These are phyloP conservation scores for Linderniella brevidens DNA, from an alignment of 257 asterid species.

Conservation along the genomic window DNA sequence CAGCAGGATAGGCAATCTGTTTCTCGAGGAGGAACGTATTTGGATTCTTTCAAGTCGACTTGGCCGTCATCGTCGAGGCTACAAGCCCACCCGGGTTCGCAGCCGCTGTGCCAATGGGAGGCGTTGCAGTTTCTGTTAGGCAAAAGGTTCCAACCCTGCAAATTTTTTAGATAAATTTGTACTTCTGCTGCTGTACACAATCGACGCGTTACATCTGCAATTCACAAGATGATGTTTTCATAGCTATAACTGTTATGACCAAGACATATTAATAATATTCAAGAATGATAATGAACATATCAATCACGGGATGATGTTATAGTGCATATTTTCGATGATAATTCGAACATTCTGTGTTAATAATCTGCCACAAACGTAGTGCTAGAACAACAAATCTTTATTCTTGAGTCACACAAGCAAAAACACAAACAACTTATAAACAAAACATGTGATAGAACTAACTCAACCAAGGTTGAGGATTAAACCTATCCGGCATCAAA, in stretches of 20 bases:
- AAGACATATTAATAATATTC: neutral
- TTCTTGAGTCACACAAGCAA: too few species aligned
- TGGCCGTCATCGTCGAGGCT: neutral
- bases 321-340: too few species aligned
- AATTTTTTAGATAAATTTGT: neutral
- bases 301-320: too few species aligned
- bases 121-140: conserved; percentile 7
- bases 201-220: conserved; percentile 1
- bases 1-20: conserved; percentile 2
- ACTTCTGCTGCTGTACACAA: conserved; percentile 9
- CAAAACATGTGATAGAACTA: too few species aligned
- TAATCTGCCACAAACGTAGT: too few species aligned
- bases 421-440: too few species aligned
- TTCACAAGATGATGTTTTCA: neutral
- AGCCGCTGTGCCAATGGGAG: neutral
- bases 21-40: neutral
- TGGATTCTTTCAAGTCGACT: conserved; percentile 2
- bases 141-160: neutral
- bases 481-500: too few species aligned
- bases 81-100: conserved; percentile 9
- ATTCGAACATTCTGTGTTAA: too few species aligned
- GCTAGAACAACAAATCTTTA: too few species aligned
- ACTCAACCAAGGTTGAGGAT: too few species aligned
- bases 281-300: too few species aligned
- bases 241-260: neutral